Evolutionary conservation across 2,329 filamentous ascomycete genomes (phyloP).

Genomic region (Beauveria asiatica): DNA sequence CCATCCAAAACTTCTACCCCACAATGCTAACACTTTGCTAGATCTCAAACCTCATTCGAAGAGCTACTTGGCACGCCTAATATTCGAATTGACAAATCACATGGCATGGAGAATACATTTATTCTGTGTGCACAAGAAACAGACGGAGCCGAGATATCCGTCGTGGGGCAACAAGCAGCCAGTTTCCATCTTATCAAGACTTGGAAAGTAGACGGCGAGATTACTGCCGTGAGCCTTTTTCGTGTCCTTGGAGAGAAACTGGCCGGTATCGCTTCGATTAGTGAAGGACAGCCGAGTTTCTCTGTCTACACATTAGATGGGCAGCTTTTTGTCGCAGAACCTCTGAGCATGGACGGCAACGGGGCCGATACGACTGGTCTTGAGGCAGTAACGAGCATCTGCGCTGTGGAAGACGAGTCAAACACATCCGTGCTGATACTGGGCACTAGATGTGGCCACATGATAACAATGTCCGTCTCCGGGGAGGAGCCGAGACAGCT

Average conservation of each 20-base stretch:
- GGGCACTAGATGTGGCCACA: slow-evolving; percentile 45
- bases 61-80: slow-evolving; percentile 23
- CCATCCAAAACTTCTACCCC: background rate
- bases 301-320: slow-evolving; percentile 7
- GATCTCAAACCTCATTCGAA: slow-evolving; percentile 23
- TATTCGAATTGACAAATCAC: slow-evolving; percentile 34
- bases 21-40: slow-evolving; percentile 8
- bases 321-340: background rate
- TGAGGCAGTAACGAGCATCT: slow-evolving; percentile 41
- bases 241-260: background rate
- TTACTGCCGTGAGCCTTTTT: slow-evolving; percentile 3
- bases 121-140: slow-evolving; percentile 32
- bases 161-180: background rate
- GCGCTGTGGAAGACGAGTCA: slow-evolving; percentile 21
- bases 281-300: background rate
- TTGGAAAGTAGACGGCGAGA: slow-evolving; percentile 4
- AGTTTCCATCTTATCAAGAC: background rate
- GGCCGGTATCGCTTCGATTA: background rate
- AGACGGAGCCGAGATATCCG: background rate
- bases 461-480: slow-evolving; percentile 31
- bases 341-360: background rate
- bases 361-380: slow-evolving; percentile 6
- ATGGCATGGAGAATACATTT: slow-evolving; percentile 28
- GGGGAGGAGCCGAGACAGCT: slow-evolving; percentile 16
- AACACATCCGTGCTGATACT: slow-evolving; percentile 27